Conservation (phyloP, 768 basidiomycete species). For the Galerina marginata region DNA sequence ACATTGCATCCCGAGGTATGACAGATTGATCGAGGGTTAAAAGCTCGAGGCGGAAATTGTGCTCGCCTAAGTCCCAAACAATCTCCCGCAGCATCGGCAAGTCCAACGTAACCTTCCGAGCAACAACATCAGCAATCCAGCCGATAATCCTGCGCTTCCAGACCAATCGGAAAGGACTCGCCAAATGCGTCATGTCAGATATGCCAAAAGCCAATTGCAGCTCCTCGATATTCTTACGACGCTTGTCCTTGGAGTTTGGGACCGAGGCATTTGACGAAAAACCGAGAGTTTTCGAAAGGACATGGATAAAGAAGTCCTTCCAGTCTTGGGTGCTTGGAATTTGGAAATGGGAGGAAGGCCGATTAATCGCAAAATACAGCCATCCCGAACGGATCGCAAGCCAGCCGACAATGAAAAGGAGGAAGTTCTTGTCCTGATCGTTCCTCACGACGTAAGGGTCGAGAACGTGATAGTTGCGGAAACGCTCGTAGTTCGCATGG, state of each 20-base stretch:
- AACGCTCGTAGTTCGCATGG: neutral
- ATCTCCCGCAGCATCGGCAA: neutral
- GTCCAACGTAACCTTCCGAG: neutral
- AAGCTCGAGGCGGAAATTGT: constrained; percentile 20
- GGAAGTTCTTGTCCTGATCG: no score
- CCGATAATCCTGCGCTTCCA: neutral
- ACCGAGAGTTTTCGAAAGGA: neutral
- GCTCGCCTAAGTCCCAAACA: constrained; percentile 19
- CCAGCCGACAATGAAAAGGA: neutral
- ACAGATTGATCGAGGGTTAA: constrained; percentile 12
- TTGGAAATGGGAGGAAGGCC: neutral
- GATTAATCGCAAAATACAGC: neutral
- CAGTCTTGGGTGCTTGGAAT: neutral
- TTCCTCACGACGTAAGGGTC: neutral
- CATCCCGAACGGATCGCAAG: neutral
- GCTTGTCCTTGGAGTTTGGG: neutral
- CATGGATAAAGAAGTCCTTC: neutral
- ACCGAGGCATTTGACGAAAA: neutral
- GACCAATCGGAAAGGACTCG: no score
- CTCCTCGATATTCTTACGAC: neutral
- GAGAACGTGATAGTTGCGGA: neutral
- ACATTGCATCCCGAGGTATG: neutral
- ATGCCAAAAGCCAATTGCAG: neutral
- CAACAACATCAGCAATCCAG: neutral
- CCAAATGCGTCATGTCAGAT: no score